Conservation (phyloP, 2,329 filamentous ascomycete species). For the Coniochaeta sp. region DNA sequence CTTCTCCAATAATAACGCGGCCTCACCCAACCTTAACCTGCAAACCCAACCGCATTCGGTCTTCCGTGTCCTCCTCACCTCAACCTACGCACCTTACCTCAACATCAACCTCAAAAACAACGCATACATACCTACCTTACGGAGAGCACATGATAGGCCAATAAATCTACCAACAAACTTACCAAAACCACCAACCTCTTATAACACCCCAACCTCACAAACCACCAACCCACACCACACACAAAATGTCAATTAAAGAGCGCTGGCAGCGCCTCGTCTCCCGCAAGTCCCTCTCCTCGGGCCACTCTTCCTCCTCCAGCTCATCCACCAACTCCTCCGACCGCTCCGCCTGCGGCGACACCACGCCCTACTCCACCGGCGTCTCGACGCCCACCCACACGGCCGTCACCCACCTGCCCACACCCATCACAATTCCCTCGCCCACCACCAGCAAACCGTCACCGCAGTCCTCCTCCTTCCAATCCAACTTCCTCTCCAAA, state of each 20-base stretch:
- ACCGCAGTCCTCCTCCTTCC: no score
- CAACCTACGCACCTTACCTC: no score
- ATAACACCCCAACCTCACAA: neutral
- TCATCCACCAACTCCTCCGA: neutral
- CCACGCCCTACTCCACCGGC: neutral
- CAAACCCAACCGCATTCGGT: neutral
- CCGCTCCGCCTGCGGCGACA: neutral
- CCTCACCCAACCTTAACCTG: neutral
- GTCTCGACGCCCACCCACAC: conserved; percentile 1
- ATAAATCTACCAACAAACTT: neutral
- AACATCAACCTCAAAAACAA: neutral
- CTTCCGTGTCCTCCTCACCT: neutral
- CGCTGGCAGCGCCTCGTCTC: conserved; percentile 11
- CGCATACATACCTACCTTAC: no score
- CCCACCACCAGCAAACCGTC: conserved; percentile 1
- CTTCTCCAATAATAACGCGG: neutral
- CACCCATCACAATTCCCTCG: no score
- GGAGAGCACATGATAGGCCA: neutral
- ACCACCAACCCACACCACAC: no score
- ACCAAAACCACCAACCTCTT: neutral
- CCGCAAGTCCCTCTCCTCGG: conserved; percentile 9
- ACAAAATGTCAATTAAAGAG: conserved; percentile 12
- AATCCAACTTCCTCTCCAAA: conserved; percentile 1
- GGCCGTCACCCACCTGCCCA: no score
- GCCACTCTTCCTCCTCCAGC: conserved; percentile 3